These are phyloP conservation scores for Acanthamoeba royreba DNA, from an alignment of 208 protist genomes.

Conservation along the genomic window DNA sequence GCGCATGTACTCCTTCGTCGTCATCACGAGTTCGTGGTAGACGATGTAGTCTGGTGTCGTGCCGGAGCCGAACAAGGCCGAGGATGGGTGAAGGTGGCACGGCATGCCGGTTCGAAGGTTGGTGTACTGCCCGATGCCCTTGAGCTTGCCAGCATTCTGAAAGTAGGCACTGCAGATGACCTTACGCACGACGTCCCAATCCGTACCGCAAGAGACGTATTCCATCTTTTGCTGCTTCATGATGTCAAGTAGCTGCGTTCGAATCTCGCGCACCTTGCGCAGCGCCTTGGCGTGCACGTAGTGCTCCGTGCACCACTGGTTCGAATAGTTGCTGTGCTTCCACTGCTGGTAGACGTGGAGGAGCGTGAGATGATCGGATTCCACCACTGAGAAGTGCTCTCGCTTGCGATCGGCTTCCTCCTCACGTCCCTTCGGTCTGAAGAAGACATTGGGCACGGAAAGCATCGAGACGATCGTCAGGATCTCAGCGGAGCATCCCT, in stretches of 20 bases:
- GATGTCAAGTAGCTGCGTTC: slow-evolving; percentile 96
- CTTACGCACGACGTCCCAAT: slow-evolving; percentile 90
- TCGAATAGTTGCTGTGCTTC: slow-evolving; percentile 86
- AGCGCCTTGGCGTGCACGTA: slow-evolving; percentile 95
- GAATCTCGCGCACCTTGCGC: slow-evolving; percentile 87
- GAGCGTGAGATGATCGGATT: slow-evolving; percentile 99
- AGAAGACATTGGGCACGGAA: slow-evolving; percentile 95
- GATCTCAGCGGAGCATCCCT: slow-evolving; percentile 84
- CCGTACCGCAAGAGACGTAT: slow-evolving; percentile 73
- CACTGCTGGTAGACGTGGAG: slow-evolving; percentile 97
- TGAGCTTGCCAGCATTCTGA: slow-evolving; percentile 91
- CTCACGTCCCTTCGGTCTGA: slow-evolving; percentile 77
- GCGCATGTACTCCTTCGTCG: slow-evolving; percentile 95
- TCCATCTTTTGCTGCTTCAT: slow-evolving; percentile 79
- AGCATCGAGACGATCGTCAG: slow-evolving; percentile 95
- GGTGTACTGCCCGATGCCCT: slow-evolving; percentile 95
- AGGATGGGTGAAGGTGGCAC: slow-evolving; percentile 96
- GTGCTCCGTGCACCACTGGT: slow-evolving; percentile 94
- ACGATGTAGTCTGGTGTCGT: slow-evolving; percentile 96
- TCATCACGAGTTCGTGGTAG: slow-evolving; percentile 97
- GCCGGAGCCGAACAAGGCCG: slow-evolving; percentile 93
- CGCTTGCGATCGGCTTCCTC: slow-evolving; percentile 82
- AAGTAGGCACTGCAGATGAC: slow-evolving; percentile 95
- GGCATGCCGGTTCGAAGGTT: slow-evolving; percentile 94
- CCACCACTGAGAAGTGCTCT: slow-evolving; percentile 94